phyloP scores from a whole-genome alignment of 768 basidiomycete genomes.

The Calvatia gigantea region DNA sequence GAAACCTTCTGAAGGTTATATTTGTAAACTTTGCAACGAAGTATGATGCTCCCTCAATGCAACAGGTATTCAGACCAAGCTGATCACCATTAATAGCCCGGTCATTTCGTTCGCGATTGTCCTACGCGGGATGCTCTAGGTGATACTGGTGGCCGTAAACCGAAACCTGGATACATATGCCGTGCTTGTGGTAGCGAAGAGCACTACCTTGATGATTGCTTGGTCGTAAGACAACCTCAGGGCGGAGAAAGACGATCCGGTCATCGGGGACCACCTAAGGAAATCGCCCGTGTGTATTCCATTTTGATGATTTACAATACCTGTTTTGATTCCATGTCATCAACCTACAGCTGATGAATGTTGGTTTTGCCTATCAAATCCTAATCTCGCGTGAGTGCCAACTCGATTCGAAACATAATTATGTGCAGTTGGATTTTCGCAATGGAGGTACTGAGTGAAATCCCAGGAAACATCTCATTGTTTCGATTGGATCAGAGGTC shows the following conservation, averaged over 20 bases:
- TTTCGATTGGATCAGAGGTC: conserved; percentile 89
- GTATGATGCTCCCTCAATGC: conserved; percentile 31
- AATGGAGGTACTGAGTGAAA: conserved; percentile 10
- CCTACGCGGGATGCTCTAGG: conserved; percentile 75
- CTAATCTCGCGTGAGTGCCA: conserved; percentile 71
- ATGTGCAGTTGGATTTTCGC: not conserved
- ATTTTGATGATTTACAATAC: not conserved
- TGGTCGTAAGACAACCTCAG: conserved; percentile 52
- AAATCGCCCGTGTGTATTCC: conserved; percentile 67
- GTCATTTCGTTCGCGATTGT: conserved; percentile 88
- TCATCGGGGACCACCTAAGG: conserved; percentile 60
- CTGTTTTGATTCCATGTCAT: not conserved
- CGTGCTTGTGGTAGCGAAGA: conserved; percentile 84
- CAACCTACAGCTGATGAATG: conserved; percentile 74
- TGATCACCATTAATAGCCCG: conserved; percentile 44
- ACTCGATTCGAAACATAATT: not conserved
- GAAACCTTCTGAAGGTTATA: conserved; percentile 79
- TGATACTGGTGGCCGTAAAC: conserved; percentile 81
- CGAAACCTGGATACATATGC: conserved; percentile 85
- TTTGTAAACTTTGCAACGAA: conserved; percentile 81
- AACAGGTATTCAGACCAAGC: not conserved
- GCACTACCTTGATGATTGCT: conserved; percentile 89
- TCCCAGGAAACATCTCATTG: conserved; percentile 88
- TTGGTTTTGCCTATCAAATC: conserved; percentile 98
- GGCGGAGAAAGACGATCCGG: conserved; percentile 38